A percentile compares a stretch with the other conserved stretches of the same genome.
phyloP scores from a whole-genome alignment of 352 stramenopile genomes.

The Phytophthora crassamura region DNA sequence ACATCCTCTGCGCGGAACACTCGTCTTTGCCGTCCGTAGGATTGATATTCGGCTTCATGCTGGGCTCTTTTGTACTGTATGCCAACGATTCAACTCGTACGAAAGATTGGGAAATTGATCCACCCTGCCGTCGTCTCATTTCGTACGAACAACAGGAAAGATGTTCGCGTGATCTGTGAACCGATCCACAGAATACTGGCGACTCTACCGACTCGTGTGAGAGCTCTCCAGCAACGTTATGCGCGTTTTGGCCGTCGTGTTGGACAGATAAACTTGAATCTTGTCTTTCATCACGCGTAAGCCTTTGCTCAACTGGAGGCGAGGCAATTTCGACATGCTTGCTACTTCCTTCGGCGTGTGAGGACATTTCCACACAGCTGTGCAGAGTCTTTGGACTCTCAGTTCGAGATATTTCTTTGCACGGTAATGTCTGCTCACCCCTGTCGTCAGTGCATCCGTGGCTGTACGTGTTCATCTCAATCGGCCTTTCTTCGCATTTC shows the following conservation, averaged over 20 bases:
- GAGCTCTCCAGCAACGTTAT: background rate
- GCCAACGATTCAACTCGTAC: too few relatives aligned
- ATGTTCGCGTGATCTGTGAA: too few relatives aligned
- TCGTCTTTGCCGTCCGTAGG: slow-evolving; percentile 13
- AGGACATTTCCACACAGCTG: too few relatives aligned
- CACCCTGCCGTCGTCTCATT: too few relatives aligned
- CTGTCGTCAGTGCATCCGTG: background rate
- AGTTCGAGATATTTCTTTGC: background rate
- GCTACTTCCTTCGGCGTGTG: background rate
- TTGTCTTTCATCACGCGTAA: background rate
- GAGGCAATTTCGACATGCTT: background rate
- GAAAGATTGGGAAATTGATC: too few relatives aligned
- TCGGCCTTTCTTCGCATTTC: too few relatives aligned
- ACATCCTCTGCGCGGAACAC: slow-evolving; percentile 11
- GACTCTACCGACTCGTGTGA: background rate
- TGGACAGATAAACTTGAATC: background rate
- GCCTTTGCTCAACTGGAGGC: background rate
- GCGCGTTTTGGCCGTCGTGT: background rate
- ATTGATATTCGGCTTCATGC: background rate
- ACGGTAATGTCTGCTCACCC: background rate
- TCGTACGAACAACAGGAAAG: background rate
- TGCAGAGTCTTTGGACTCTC: background rate
- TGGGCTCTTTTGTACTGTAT: background rate
- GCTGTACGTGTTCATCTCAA: too few relatives aligned
- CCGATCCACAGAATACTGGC: too few relatives aligned